Evolutionary conservation across 345 rosid species (phyloP).

Genomic region (Ailanthus altissimus): DNA sequence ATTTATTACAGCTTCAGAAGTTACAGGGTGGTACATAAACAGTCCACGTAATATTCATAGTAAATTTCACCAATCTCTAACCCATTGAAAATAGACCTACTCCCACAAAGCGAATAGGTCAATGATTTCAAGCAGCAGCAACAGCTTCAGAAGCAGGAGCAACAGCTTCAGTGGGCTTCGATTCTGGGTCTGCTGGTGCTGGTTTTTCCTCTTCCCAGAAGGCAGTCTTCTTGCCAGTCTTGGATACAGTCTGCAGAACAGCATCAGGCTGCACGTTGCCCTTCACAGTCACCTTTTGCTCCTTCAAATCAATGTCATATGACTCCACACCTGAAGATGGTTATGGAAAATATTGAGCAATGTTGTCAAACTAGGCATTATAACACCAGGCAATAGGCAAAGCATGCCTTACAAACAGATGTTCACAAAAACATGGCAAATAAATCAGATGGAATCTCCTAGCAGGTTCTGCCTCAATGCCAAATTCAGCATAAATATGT

Average conservation of each 20-base stretch:
- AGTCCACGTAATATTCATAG: conserved; percentile 3
- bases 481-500: neutral
- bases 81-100: neutral
- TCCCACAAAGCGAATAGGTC: neutral
- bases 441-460: neutral
- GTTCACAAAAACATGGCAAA: neutral
- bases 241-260: conserved; percentile 77
- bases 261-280: conserved; percentile 81
- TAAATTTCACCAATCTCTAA: conserved; percentile 12
- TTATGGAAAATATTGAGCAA: neutral
- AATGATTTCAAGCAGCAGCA: conserved; percentile 33
- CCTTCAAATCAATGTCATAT: conserved; percentile 69
- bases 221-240: conserved; percentile 76
- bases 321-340: conserved; percentile 68
- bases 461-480: neutral
- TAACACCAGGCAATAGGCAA: neutral
- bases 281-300: conserved; percentile 83
- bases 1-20: conserved; percentile 14
- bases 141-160: conserved; percentile 43
- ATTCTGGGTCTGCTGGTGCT: conserved; percentile 34
- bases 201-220: conserved; percentile 75
- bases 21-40: conserved; percentile 2
- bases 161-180: conserved; percentile 37
- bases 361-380: neutral
- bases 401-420: neutral